Conservation (phyloP, 192 early-diverging fungal genomes). For the Backusella circina region DNA sequence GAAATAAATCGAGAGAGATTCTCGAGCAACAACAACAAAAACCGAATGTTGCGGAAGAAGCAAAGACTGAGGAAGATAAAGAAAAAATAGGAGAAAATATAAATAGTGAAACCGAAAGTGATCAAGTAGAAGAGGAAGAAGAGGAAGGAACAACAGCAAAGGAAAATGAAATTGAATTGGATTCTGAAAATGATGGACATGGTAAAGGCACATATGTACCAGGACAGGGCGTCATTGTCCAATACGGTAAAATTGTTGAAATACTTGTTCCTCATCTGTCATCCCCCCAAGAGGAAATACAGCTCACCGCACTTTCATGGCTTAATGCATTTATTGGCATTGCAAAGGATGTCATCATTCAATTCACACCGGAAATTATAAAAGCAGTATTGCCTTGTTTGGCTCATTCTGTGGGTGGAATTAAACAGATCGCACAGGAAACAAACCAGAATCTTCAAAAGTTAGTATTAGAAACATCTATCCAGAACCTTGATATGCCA, state of each 20-base stretch:
- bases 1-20: background rate
- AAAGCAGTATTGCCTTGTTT: conserved; percentile 83
- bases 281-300: conserved; percentile 82
- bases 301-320: conserved; percentile 90
- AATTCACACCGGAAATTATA: conserved; percentile 78
- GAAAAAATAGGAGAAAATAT: background rate
- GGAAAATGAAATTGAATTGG: background rate
- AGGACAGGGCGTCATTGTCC: conserved; percentile 74
- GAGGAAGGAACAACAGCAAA: background rate
- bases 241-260: conserved; percentile 80
- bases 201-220: conserved; percentile 64
- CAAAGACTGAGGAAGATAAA: background rate
- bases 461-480: conserved; percentile 65
- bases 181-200: conserved; percentile 39
- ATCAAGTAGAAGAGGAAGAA: conserved; percentile 3
- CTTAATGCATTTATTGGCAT: conserved; percentile 84
- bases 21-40: background rate
- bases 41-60: background rate
- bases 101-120: conserved; percentile 12
- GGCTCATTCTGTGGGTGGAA: conserved; percentile 67
- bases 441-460: conserved; percentile 78
- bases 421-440: conserved; percentile 73
- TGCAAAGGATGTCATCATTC: conserved; percentile 79
- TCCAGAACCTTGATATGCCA: conserved; percentile 12
- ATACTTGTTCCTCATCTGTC: conserved; percentile 84